These are phyloP conservation scores for Ascosphaera apis DNA, from an alignment of 2,329 filamentous ascomycete genomes.

Conservation along the genomic window DNA sequence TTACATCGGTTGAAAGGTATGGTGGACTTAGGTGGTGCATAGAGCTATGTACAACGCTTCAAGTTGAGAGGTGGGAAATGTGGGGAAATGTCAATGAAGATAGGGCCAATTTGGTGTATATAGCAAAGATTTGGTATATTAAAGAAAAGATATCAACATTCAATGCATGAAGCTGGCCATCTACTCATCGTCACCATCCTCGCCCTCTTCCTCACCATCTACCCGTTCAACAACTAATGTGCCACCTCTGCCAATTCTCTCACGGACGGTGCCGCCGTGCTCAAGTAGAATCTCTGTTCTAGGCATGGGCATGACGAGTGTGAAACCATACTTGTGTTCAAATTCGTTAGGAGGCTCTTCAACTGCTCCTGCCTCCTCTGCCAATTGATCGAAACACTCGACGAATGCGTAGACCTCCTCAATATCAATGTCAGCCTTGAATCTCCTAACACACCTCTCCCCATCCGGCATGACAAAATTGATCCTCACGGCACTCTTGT, in stretches of 20 bases:
- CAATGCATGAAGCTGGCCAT: no score
- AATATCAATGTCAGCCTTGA: conserved; percentile 42
- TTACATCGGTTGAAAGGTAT: no score
- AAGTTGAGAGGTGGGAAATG: no score
- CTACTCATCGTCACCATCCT: conserved; percentile 14
- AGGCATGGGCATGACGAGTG: conserved; percentile 66
- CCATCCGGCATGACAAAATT: conserved; percentile 39
- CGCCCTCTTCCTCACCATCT: conserved; percentile 31
- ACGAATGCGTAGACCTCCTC: conserved; percentile 94
- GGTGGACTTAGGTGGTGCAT: no score
- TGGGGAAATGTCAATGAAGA: no score
- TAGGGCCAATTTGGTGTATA: no score
- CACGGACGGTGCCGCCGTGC: conserved; percentile 39
- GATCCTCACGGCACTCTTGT: conserved; percentile 50
- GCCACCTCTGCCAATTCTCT: conserved; percentile 57
- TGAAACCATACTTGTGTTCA: conserved; percentile 63
- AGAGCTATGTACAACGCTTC: no score
- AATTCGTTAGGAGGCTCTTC: conserved; percentile 38
- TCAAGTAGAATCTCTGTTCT: conserved; percentile 55
- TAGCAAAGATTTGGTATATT: no score
- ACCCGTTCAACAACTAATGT: conserved; percentile 71
- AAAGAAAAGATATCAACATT: no score
- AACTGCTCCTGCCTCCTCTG: conserved; percentile 7
- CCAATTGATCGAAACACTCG: conserved; percentile 55
- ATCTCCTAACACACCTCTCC: conserved; percentile 55